phyloP scores from a whole-genome alignment of 306 rosid species.

The Citrullus mucosospermus region DNA sequence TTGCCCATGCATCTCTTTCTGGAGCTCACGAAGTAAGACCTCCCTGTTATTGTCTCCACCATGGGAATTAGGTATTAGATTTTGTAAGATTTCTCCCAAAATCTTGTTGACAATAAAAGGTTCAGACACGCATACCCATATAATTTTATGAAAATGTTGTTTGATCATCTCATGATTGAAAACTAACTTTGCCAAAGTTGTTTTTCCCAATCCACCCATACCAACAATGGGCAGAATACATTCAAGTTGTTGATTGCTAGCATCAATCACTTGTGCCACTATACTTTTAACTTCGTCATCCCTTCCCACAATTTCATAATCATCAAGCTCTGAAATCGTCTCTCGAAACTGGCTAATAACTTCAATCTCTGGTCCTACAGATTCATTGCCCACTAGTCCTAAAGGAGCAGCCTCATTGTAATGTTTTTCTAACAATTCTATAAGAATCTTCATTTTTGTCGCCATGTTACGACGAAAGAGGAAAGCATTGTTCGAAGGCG shows the following conservation, averaged over 20 bases:
- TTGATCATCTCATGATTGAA: not conserved
- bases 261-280: too few relatives aligned
- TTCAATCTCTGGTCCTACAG: not conserved
- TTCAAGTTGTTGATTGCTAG: not conserved
- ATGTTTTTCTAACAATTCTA: not conserved
- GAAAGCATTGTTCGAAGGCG: too few relatives aligned
- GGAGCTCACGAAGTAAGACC: not conserved
- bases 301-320: too few relatives aligned
- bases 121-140: constrained; percentile 14
- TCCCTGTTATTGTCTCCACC: not conserved
- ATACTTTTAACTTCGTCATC: too few relatives aligned
- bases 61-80: not conserved
- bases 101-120: not conserved
- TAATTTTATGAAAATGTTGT: not conserved
- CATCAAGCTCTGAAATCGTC: not conserved
- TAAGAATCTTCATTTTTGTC: not conserved
- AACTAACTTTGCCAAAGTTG: constrained; percentile 2
- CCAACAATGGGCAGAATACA: constrained; percentile 8
- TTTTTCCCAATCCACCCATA: constrained; percentile 11
- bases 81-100: not conserved
- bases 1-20: not conserved
- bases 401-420: not conserved
- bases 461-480: not conserved
- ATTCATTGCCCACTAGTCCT: not conserved
- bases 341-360: not conserved